Conservation (phyloP, 352 stramenopile genomes). For the Pythium pyrilobum region DNA sequence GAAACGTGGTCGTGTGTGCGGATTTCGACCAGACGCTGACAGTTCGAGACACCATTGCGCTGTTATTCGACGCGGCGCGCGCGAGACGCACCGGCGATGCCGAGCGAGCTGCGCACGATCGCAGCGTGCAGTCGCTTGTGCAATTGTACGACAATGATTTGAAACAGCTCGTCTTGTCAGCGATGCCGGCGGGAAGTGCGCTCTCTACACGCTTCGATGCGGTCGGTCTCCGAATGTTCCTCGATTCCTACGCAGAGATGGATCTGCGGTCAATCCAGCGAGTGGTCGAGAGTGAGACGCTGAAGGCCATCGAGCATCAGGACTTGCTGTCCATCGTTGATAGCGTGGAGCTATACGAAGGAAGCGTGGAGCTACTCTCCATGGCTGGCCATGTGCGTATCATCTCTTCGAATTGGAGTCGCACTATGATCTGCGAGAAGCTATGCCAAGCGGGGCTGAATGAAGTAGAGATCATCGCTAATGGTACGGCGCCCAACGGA, state of each 20-base stretch:
- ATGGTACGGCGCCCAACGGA: slow-evolving; percentile 30
- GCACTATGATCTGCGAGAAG: slow-evolving; percentile 30
- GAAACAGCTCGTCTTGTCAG: neutral
- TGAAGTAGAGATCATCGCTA: slow-evolving; percentile 32
- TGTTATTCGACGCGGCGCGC: slow-evolving; percentile 42
- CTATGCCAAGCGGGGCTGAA: slow-evolving; percentile 5
- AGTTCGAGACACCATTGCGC: slow-evolving; percentile 40
- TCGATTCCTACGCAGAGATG: slow-evolving; percentile 33
- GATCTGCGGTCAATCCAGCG: slow-evolving; percentile 49
- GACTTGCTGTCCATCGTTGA: slow-evolving; percentile 11
- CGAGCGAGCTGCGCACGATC: slow-evolving; percentile 7
- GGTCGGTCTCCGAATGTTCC: slow-evolving; percentile 28
- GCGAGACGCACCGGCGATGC: neutral
- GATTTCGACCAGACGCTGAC: slow-evolving; percentile 81
- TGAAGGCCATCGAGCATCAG: slow-evolving; percentile 28
- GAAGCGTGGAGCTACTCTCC: slow-evolving; percentile 27
- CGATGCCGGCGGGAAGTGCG: neutral
- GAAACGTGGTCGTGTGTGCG: slow-evolving; percentile 37
- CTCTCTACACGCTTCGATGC: slow-evolving; percentile 24
- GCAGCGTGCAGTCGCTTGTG: slow-evolving; percentile 26
- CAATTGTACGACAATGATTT: neutral
- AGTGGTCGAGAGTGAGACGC: slow-evolving; percentile 24
- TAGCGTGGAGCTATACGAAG: slow-evolving; percentile 24
- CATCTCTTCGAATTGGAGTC: slow-evolving; percentile 67
- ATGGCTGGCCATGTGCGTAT: slow-evolving; percentile 25